Evolutionary conservation across 192 early-diverging fungal species (phyloP).

Genomic region (Powellomyces hirtus): DNA sequence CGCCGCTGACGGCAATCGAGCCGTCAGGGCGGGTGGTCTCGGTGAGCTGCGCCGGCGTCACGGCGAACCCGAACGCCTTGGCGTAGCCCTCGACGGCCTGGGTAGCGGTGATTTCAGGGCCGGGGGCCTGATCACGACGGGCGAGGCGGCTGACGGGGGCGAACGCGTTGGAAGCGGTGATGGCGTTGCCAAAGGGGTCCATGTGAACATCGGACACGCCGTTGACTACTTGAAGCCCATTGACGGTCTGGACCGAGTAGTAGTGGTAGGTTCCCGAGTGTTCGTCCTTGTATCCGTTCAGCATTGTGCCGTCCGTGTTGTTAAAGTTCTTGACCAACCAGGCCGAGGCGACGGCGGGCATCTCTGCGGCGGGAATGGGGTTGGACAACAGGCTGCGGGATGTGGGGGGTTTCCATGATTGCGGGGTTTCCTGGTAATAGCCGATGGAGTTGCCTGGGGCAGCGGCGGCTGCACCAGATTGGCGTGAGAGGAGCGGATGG

Average conservation of each 20-base stretch:
- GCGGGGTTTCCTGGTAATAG: neutral
- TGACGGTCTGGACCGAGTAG: conserved; percentile 14
- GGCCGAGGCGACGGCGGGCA: neutral
- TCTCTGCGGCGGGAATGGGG: neutral
- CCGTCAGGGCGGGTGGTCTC: conserved; percentile 7
- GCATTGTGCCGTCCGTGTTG: neutral
- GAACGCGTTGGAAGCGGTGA: conserved; percentile 12
- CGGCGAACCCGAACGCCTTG: conserved; percentile 8
- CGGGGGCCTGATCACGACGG: conserved; percentile 1
- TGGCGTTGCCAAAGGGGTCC: conserved; percentile 8
- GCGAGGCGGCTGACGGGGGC: neutral
- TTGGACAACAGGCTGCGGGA: neutral
- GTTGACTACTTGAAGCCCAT: conserved; percentile 21
- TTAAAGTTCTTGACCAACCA: conserved; percentile 13
- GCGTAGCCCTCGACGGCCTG: conserved; percentile 13
- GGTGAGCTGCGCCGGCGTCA: neutral
- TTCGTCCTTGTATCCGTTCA: neutral
- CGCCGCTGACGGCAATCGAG: conserved; percentile 5
- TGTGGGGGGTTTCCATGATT: neutral
- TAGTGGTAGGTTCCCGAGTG: conserved; percentile 17
- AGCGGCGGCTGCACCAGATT: neutral
- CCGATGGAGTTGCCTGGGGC: neutral
- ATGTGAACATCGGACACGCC: conserved; percentile 16
- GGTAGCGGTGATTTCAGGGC: conserved; percentile 10
- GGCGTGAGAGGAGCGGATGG: neutral